Conservation (phyloP, 768 basidiomycete species). For the Hygrocybe punicea region DNA sequence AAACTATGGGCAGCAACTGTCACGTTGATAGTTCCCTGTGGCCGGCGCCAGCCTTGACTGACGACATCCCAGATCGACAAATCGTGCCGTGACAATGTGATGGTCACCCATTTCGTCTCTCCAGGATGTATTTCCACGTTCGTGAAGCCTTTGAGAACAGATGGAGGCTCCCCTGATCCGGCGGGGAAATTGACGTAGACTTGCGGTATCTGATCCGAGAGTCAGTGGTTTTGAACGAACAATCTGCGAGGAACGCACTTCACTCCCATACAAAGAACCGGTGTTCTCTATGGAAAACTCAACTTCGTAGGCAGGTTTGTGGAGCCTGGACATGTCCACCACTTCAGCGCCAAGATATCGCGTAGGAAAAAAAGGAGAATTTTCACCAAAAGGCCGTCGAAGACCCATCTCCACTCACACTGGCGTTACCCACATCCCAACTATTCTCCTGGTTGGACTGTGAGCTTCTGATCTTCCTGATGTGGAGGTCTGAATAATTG, state of each 20-base stretch:
- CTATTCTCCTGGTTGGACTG: constrained; percentile 37
- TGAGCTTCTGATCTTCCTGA: constrained; percentile 41
- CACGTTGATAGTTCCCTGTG: constrained; percentile 58
- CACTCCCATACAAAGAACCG: constrained; percentile 59
- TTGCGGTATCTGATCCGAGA: constrained; percentile 59
- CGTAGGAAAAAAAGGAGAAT: not conserved
- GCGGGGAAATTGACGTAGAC: constrained; percentile 68
- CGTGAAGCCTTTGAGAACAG: constrained; percentile 67
- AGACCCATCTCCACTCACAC: constrained; percentile 54
- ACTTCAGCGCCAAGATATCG: not conserved
- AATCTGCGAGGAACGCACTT: constrained; percentile 41
- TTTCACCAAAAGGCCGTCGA: constrained; percentile 58
- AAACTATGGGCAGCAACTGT: constrained; percentile 69
- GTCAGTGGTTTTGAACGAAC: not conserved
- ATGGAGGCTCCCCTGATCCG: constrained; percentile 66
- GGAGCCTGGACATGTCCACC: constrained; percentile 46
- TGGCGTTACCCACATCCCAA: constrained; percentile 61
- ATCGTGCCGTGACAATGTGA: constrained; percentile 66
- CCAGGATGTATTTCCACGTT: constrained; percentile 51
- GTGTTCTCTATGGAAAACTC: constrained; percentile 66
- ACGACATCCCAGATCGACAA: constrained; percentile 73
- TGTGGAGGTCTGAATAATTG: constrained; percentile 56
- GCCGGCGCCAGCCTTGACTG: constrained; percentile 72
- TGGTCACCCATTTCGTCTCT: constrained; percentile 43
- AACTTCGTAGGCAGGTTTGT: constrained; percentile 59